phyloP scores from a whole-genome alignment of 2,329 filamentous ascomycete genomes.

The Pseudogymnoascus sp. region DNA sequence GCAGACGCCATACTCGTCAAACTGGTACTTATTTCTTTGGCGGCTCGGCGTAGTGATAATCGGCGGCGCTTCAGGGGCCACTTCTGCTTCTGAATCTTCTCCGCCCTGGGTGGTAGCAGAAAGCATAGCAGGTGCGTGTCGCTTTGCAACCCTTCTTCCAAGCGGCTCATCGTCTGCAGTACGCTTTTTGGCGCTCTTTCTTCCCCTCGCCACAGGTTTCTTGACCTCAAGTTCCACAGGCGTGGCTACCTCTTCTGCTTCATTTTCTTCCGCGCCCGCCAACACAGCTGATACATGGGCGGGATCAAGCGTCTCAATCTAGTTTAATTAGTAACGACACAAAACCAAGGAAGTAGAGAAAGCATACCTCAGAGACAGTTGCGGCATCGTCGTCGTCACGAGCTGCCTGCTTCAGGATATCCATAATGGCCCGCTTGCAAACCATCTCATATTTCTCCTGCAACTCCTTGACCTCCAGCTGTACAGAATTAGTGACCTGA shows the following conservation, averaged over 20 bases:
- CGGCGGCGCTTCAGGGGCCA: neutral
- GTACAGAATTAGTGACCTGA: neutral
- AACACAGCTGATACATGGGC: neutral
- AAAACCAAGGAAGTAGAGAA: neutral
- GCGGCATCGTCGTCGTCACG: neutral
- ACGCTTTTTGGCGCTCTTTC: neutral
- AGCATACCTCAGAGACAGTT: neutral
- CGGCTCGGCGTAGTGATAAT: neutral
- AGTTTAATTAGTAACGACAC: neutral
- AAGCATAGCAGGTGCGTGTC: neutral
- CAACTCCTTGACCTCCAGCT: neutral
- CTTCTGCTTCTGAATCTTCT: neutral
- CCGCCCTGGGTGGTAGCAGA: neutral
- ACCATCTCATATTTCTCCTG: neutral
- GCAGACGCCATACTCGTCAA: conserved; percentile 24
- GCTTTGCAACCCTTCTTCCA: neutral
- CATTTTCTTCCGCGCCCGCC: neutral
- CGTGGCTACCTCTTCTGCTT: neutral
- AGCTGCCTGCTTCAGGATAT: neutral
- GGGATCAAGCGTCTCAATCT: neutral
- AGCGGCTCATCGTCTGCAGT: neutral
- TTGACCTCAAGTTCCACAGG: neutral
- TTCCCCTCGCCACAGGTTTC: neutral
- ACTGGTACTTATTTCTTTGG: neutral
- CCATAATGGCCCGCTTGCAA: neutral